phyloP scores from a whole-genome alignment of 2,329 filamentous ascomycete genomes.

The Neopestalotiopsis sp. region DNA sequence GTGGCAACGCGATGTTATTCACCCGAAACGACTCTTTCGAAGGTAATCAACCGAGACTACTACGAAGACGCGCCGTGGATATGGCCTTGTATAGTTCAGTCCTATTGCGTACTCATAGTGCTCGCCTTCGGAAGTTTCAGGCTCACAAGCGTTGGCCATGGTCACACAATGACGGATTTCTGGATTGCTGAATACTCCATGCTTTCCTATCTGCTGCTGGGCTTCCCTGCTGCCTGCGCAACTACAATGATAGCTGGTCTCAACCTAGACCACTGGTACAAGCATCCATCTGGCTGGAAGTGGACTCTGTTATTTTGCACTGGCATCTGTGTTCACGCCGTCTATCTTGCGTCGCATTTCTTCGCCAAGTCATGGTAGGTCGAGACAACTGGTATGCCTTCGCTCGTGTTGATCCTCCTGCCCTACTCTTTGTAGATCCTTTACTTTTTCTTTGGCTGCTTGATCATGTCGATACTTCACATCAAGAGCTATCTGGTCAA shows the following conservation, averaged over 20 bases:
- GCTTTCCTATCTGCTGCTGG: not conserved
- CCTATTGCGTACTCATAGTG: not conserved
- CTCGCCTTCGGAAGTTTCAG: not conserved
- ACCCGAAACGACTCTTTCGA: not conserved
- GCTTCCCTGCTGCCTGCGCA: not conserved
- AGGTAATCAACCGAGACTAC: not conserved
- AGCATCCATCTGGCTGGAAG: not conserved
- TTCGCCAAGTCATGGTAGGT: not conserved
- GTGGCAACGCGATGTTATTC: not conserved
- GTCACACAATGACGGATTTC: not conserved
- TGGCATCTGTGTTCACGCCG: not conserved
- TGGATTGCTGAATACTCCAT: not conserved
- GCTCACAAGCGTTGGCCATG: not conserved
- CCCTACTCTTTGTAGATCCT: not conserved
- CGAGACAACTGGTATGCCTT: not conserved
- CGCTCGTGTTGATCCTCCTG: not conserved
- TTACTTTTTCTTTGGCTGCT: not conserved
- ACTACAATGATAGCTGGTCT: not conserved
- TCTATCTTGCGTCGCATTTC: not conserved
- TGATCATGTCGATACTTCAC: not conserved
- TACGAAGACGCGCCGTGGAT: not conserved
- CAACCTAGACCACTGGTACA: not conserved
- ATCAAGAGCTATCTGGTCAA: not conserved
- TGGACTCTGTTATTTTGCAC: not conserved
- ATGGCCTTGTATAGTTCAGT: not conserved